Base-by-base conservation (phyloP, 768 basidiomycete species). In the Leccinum rimulosum region DNA sequence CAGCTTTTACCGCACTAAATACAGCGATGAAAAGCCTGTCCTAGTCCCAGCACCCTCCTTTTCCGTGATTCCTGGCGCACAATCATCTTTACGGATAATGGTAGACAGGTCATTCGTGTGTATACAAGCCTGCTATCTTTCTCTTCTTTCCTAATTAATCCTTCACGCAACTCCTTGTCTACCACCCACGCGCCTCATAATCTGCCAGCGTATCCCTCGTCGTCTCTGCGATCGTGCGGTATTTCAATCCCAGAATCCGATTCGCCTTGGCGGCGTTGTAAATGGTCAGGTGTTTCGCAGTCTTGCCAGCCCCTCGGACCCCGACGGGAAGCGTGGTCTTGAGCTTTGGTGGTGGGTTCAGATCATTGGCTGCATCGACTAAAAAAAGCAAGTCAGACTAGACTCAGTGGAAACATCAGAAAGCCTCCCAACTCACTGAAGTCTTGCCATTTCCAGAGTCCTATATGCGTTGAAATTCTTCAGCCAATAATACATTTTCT, bases 161-260 rank as follows among this genome's bases (percentile, higher is more conserved):
- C 4, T n/a, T 9, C n/a, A n/a, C 40, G n/a, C 40, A 43, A 10
- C n/a, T n/a, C 9, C n/a, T 43, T 43, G 4, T n/a, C 40, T 43
- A 43, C 40, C 40, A 43, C 9, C 40, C n/a, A n/a, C 40, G 40
- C 10, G 40, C 40, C 40, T 43, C 40, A 9, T 43, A 43, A 43
- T 43, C n/a, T 43, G n/a, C n/a, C 40, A 43, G 17, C n/a, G 40
- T n/a, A 43, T 43, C 40, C 40, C 9, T 43, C 40, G 77, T 70
- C 9, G 74, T 73, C 63, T 81, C 75, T 60, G 74, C 75, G 43
- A 75, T 73, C 4, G 73, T 71, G 14, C 70, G 71, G 55, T 77
- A 82, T 58, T 75, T 74, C 15, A 82, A 55, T 4, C 79, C 79
- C 6, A 83, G 68, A 3, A 83, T 68, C 36, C 70, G 71, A 36